phyloP scores from a whole-genome alignment of 1,284 basidiomycete species.

The Termitomyces sp. region DNA sequence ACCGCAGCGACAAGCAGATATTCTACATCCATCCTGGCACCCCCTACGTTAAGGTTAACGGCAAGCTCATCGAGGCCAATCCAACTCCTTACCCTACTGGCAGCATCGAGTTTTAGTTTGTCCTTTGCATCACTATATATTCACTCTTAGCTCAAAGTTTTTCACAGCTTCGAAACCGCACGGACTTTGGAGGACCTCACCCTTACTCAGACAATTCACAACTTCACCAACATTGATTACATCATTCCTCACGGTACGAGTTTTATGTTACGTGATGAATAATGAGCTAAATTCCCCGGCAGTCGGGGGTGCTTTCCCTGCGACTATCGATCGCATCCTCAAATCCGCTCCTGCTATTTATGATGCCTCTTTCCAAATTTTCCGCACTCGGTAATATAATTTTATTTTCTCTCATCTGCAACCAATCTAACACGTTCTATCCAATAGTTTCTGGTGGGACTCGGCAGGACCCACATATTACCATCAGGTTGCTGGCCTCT shows the following conservation, averaged over 20 bases:
- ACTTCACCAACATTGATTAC: slow-evolving; percentile 30
- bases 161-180: slow-evolving; percentile 29
- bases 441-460: slow-evolving; percentile 31
- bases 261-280: not conserved
- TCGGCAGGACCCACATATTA: slow-evolving; percentile 31
- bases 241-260: slow-evolving; percentile 29
- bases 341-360: slow-evolving; percentile 26
- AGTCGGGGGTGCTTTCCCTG: slow-evolving; percentile 29
- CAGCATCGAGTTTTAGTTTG: slow-evolving; percentile 30
- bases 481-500: slow-evolving; percentile 27
- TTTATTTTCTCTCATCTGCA: not conserved
- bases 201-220: slow-evolving; percentile 28
- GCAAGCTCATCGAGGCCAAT: slow-evolving; percentile 27
- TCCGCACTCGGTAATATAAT: slow-evolving; percentile 19
- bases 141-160: not conserved
- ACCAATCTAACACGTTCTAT: not conserved
- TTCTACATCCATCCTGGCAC: slow-evolving; percentile 28
- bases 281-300: not conserved
- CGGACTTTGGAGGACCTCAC: slow-evolving; percentile 29
- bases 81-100: slow-evolving; percentile 27
- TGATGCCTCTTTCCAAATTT: slow-evolving; percentile 26
- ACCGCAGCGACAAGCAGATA: slow-evolving; percentile 22
- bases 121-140: not conserved
- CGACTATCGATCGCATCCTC: slow-evolving; percentile 28
- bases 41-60: slow-evolving; percentile 23